Evolutionary conservation across 805 yeast genomes (phyloP).

Genomic region (Lipomyces mesembrius): DNA sequence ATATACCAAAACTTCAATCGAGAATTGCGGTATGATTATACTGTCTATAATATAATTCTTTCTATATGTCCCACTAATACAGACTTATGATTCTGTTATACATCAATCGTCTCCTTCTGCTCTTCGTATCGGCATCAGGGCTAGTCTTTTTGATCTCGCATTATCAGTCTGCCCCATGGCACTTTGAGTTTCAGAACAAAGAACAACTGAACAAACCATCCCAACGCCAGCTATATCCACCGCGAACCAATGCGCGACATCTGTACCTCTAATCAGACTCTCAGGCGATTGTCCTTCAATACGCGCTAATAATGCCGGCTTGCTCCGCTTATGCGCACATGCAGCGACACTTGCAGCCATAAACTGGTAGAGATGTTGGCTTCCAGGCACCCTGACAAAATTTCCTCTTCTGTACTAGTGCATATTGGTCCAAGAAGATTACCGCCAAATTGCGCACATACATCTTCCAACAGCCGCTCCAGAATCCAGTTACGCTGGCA

Average conservation of each 20-base stretch:
- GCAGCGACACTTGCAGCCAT: neutral
- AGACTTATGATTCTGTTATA: neutral
- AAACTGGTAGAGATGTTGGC: neutral
- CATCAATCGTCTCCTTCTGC: neutral
- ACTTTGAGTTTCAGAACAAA: conserved; percentile 41
- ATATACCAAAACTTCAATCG: neutral
- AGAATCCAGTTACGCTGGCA: neutral
- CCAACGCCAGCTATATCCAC: conserved; percentile 45
- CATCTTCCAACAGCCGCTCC: neutral
- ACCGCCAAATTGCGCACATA: neutral
- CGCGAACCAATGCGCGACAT: conserved; percentile 39
- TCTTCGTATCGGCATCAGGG: neutral
- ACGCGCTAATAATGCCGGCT: no score
- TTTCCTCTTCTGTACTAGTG: neutral
- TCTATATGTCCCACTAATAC: no score
- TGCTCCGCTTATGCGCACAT: neutral
- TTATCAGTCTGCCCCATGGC: neutral
- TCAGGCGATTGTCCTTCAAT: neutral
- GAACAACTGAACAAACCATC: conserved; percentile 33
- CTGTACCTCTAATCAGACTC: conserved; percentile 21
- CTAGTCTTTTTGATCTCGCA: neutral
- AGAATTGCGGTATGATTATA: neutral
- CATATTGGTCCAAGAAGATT: neutral
- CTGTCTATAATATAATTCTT: no score
- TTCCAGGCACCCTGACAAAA: neutral